These are phyloP conservation scores for Seminavis robusta DNA, from an alignment of 108 stramenopile genomes.

Conservation along the genomic window DNA sequence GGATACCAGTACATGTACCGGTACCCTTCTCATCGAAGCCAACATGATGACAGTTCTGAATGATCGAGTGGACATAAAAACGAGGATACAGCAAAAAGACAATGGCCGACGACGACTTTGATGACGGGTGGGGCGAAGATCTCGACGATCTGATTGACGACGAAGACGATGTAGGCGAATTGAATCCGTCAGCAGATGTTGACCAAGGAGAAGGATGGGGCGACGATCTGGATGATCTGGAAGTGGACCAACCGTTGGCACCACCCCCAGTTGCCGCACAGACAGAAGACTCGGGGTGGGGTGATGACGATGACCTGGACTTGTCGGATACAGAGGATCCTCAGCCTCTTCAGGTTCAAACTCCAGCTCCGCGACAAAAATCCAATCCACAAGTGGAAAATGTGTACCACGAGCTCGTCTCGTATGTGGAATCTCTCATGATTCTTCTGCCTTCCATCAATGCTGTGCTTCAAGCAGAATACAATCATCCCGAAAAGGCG, in stretches of 20 bases:
- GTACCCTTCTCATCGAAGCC: too few relatives aligned
- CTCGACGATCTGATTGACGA: not conserved
- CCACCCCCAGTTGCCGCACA: too few relatives aligned
- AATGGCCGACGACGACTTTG: too few relatives aligned
- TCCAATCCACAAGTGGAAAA: not conserved
- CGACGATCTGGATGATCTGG: too few relatives aligned
- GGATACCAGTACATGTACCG: too few relatives aligned
- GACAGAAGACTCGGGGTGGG: not conserved
- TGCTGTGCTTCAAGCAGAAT: constrained; percentile 62
- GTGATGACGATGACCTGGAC: not conserved
- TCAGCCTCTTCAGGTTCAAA: not conserved
- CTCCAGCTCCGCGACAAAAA: too few relatives aligned
- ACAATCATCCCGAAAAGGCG: constrained; percentile 71
- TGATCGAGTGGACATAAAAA: too few relatives aligned
- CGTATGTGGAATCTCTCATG: constrained; percentile 6
- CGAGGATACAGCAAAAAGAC: too few relatives aligned
- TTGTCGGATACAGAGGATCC: not conserved
- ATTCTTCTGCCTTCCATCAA: constrained; percentile 46
- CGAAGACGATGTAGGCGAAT: not conserved
- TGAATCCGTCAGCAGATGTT: not conserved
- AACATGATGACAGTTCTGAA: too few relatives aligned
- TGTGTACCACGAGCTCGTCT: not conserved
- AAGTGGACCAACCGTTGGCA: too few relatives aligned
- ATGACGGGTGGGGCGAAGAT: constrained; percentile 15
- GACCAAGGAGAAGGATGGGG: not conserved